phyloP scores from a whole-genome alignment of 495 filamentous ascomycete species.

The Penicillium cosmopolitanum region DNA sequence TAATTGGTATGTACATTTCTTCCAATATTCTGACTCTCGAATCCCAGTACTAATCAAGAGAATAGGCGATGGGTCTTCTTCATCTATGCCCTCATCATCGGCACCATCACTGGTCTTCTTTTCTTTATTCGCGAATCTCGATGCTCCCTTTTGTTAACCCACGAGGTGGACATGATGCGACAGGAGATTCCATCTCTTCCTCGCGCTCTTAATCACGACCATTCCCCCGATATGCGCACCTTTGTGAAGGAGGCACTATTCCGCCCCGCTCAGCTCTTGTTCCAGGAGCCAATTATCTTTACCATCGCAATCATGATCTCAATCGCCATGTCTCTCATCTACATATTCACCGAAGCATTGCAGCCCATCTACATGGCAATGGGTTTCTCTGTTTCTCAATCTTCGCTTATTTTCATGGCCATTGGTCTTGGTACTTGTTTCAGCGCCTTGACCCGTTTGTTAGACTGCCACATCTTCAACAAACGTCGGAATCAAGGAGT shows the following conservation, averaged over 20 bases:
- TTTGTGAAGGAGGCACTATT: constrained; percentile 47
- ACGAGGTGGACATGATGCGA: constrained; percentile 35
- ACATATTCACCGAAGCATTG: constrained; percentile 57
- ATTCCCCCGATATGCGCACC: constrained; percentile 37
- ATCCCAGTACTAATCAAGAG: background rate
- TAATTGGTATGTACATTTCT: constrained; percentile 28
- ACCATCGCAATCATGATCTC: constrained; percentile 49
- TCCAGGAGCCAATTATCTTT: constrained; percentile 54
- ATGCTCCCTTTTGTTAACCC: constrained; percentile 43
- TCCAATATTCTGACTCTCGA: too few species aligned
- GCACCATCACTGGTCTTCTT: constrained; percentile 37
- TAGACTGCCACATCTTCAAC: constrained; percentile 41
- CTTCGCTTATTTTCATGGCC: constrained; percentile 51
- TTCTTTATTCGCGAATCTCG: constrained; percentile 47
- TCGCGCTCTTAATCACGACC: constrained; percentile 46
- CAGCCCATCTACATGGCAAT: constrained; percentile 48
- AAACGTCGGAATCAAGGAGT: constrained; percentile 27
- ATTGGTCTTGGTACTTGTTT: constrained; percentile 46
- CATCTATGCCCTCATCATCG: constrained; percentile 43
- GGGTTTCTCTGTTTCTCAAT: constrained; percentile 37
- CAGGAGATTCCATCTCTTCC: constrained; percentile 26
- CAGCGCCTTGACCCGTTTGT: constrained; percentile 46
- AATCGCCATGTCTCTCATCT: constrained; percentile 53
- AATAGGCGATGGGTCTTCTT: constrained; percentile 51
- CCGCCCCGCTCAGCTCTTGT: constrained; percentile 49